phyloP scores from a whole-genome alignment of 2,329 filamentous ascomycete genomes.

The Rutstroemia sp. region DNA sequence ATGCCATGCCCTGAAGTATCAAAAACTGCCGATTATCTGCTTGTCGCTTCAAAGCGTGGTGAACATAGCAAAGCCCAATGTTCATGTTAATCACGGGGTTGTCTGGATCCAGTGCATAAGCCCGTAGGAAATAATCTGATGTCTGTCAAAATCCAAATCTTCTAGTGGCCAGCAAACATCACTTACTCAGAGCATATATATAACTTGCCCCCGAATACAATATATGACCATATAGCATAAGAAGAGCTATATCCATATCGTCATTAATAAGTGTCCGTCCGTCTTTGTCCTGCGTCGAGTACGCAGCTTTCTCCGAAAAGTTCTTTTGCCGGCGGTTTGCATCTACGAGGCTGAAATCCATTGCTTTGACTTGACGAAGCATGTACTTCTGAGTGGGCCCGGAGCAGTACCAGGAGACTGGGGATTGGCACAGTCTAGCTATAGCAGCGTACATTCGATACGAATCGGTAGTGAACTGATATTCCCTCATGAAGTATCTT shows the following conservation, averaged over 20 bases:
- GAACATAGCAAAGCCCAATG: slow-evolving; percentile 77
- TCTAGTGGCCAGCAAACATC: neutral
- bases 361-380: slow-evolving; percentile 81
- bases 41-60: slow-evolving; percentile 83
- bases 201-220: slow-evolving; percentile 79
- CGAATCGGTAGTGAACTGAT: slow-evolving; percentile 70
- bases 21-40: slow-evolving; percentile 85
- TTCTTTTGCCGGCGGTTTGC: slow-evolving; percentile 40
- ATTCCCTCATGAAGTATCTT: slow-evolving; percentile 78
- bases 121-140: slow-evolving; percentile 73
- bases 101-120: slow-evolving; percentile 63
- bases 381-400: slow-evolving; percentile 86
- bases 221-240: slow-evolving; percentile 87
- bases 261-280: slow-evolving; percentile 26
- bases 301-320: slow-evolving; percentile 36
- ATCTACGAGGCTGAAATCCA: slow-evolving; percentile 62
- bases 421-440: slow-evolving; percentile 68
- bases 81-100: slow-evolving; percentile 76
- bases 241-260: slow-evolving; percentile 65
- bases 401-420: slow-evolving; percentile 68
- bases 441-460: slow-evolving; percentile 77
- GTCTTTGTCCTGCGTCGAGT: slow-evolving; percentile 31
- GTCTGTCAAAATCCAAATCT: neutral
- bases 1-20: slow-evolving; percentile 76
- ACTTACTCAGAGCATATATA: slow-evolving; percentile 65